A percentile compares a stretch with the other conserved stretches of the same genome.
phyloP scores from a whole-genome alignment of 1,284 basidiomycete species.

The Neotropicomus parvogracilis region DNA sequence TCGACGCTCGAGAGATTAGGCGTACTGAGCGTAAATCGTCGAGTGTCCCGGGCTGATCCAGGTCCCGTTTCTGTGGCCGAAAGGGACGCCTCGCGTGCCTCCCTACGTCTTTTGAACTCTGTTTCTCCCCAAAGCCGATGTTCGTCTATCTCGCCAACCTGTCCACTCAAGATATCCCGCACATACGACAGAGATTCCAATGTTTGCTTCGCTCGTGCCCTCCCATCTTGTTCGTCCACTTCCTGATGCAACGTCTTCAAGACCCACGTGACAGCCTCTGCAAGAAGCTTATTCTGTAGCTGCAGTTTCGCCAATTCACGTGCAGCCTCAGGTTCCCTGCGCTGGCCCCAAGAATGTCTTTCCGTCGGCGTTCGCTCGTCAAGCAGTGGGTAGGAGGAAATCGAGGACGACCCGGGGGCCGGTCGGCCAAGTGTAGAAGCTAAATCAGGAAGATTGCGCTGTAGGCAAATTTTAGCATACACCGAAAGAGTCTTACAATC shows the following conservation, averaged over 20 bases:
- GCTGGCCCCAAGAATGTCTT: conserved; percentile 62
- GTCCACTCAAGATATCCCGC: conserved; percentile 63
- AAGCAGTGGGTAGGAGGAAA: conserved; percentile 56
- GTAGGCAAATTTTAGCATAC: conserved; percentile 10
- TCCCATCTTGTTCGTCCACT: conserved; percentile 42
- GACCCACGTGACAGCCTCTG: conserved; percentile 66
- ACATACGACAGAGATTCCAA: conserved; percentile 72
- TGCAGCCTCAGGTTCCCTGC: conserved; percentile 63
- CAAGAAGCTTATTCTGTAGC: conserved; percentile 55
- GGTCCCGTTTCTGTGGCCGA: conserved; percentile 7
- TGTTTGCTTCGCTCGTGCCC: conserved; percentile 57
- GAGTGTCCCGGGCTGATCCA: conserved; percentile 15
- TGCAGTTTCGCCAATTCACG: conserved; percentile 53
- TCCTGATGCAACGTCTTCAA: conserved; percentile 56
- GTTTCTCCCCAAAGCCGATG: conserved; percentile 58
- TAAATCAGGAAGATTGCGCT: conserved; percentile 83
- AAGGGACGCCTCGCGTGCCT: conserved; percentile 14
- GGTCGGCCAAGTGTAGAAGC: conserved; percentile 62
- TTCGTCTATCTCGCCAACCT: conserved; percentile 54
- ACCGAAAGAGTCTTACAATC: conserved; percentile 14
- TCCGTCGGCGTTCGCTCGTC: conserved; percentile 56
- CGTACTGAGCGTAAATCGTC: conserved; percentile 14
- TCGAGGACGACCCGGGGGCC: conserved; percentile 40
- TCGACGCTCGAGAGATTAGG: conserved; percentile 19
- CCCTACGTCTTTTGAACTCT: conserved; percentile 38